Base-by-base conservation (phyloP, 2,329 filamentous ascomycete genomes). In the Ophiostoma triangulosporum region DNA sequence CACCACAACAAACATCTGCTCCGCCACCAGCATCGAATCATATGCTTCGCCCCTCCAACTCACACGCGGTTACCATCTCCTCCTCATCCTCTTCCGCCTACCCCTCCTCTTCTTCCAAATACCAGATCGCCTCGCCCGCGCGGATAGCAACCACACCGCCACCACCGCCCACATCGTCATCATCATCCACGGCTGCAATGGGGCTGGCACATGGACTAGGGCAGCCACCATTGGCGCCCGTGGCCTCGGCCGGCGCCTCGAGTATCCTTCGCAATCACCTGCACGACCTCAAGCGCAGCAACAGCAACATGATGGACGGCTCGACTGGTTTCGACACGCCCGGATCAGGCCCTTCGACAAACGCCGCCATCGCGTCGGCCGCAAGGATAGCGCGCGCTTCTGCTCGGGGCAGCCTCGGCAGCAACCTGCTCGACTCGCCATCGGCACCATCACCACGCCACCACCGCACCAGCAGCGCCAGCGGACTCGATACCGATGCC, bases 401-500 rank as follows among this genome's bases (percentile, higher is more conserved):
- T 1, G 54, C 54, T 15, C 56, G 55, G 15, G 45, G 24, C 17
- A 52, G 52, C 31, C 40, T 7, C 48, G 33, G 26, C 48, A 48
- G 46, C 48, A 48, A 48, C 48, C 51, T 51, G n/a, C 48, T 52
- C 48, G 50, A 55, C 46, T 48, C 46, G 29, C 29, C 46, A 12
- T 20, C 52, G 57, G 64, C 26, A 64, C 63, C 52, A 62, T 66
- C 20, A 63, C 65, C 51, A 60, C 58, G 51, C 53, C 65, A 14
- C 67, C 70, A 27, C 67, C 65, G 56, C 62, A 52, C 62, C 64
- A 38, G 40, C 35, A 57, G 65, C 14, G 68, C 66, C 20, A 58
- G 63, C 24, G 66, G 63, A 2, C 63, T 80, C 36, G 75, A 80
- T 57, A 62, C 72, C 22, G 73, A 77, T 48, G 70, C 69, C 4